Base-by-base conservation (phyloP, 805 yeast species). In the Kodamaea kaohsiungensis region DNA sequence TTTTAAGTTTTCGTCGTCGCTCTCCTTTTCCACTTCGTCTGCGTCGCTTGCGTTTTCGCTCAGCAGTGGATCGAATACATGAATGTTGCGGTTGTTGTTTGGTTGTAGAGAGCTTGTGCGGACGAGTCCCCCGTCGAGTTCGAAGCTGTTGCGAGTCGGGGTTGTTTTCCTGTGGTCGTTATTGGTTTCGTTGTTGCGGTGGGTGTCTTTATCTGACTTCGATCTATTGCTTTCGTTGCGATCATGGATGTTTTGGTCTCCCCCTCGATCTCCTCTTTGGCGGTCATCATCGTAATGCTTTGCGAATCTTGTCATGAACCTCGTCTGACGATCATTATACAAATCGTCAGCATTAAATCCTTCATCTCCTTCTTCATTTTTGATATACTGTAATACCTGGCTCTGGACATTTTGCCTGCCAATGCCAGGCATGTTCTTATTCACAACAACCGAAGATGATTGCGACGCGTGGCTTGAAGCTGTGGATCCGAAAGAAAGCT, bases 361-460 rank as follows among this genome's bases (percentile, higher is more conserved):
- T 33, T 57, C 55, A 19, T 42, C 51, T 8, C 35, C 45, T 17
- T 48, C 50, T 53, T 65, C 64, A 49, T 59, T 59, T 27, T 65
- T 65, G 43, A 75, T 71, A 53, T 72, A 73, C 56, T 59, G 70
- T 27, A 76, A 62, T 27, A 76, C 79, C 30, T 64, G 60, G 53
- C 70, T 66, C 53, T 67, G 70, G 43, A 72, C 60, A 43, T 59
- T 67, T 46, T 64, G 66, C 35, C 66, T 65, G 16, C 68, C 71
- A 22, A 63, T 43, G 27, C 66, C 66, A 19, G 50, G 48, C 48
- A 59, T 47, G 49, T 51, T 56, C 49, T 55, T 57, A 57, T 62
- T 52, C 48, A 59, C 52, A n/a, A 59, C 52, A 33, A 58, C 59
- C 8, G 56, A 52, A 55, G 37, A 60, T 45, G 58, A 60, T 48